Percentiles rank a stretch among this genome's conserved stretches.
These are phyloP conservation scores for Tetratostichococcus sp. DNA, from an alignment of 139 green algal species.

Conservation along the genomic window DNA sequence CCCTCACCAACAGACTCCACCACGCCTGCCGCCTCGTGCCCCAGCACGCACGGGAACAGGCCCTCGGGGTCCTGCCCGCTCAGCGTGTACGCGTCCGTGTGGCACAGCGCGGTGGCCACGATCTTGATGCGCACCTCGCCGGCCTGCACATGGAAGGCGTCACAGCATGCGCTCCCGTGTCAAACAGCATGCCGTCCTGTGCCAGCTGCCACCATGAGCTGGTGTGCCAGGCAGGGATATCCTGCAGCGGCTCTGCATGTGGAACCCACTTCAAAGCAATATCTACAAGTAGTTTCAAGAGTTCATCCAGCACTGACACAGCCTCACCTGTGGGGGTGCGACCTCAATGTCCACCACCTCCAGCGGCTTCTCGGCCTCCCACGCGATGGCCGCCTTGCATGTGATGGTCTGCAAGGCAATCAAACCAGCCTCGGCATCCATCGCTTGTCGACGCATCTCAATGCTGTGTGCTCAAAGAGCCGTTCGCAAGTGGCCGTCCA, in stretches of 20 bases:
- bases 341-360: constrained; percentile 80
- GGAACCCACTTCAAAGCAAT: too few relatives aligned
- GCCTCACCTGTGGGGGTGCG: constrained; percentile 56
- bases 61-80: constrained; percentile 72
- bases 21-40: constrained; percentile 93
- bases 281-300: too few relatives aligned
- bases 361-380: constrained; percentile 78
- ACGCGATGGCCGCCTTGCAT: constrained; percentile 91
- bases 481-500: too few relatives aligned
- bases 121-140: constrained; percentile 93
- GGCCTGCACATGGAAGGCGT: constrained; percentile 9
- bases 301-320: too few relatives aligned
- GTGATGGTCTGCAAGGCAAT: constrained; percentile 65
- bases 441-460: too few relatives aligned
- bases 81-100: constrained; percentile 95
- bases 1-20: constrained; percentile 93
- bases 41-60: constrained; percentile 95
- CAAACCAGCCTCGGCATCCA: too few relatives aligned
- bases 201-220: too few relatives aligned
- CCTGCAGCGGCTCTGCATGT: too few relatives aligned
- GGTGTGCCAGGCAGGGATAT: too few relatives aligned
- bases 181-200: too few relatives aligned
- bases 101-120: constrained; percentile 86
- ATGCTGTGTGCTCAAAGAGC: too few relatives aligned
- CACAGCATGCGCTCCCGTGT: too few relatives aligned